Conservation (phyloP, 768 basidiomycete genomes). For the Gloeostereum incarnatum region DNA sequence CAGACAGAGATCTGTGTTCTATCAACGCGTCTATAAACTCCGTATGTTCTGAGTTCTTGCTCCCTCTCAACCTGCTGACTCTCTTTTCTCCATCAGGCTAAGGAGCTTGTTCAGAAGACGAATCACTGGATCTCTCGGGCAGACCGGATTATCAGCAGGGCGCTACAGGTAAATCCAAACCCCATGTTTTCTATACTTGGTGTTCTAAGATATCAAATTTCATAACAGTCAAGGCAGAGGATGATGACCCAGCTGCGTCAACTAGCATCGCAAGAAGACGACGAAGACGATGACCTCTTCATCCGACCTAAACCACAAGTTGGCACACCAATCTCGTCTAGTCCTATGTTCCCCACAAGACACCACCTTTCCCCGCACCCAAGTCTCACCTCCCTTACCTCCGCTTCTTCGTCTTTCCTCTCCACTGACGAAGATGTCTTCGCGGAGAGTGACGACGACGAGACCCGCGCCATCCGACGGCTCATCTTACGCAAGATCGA, state of each 20-base stretch:
- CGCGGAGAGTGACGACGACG: slow-evolving; percentile 53
- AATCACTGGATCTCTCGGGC: slow-evolving; percentile 48
- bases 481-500: slow-evolving; percentile 62
- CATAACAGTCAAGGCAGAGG: slow-evolving; percentile 33
- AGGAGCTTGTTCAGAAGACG: slow-evolving; percentile 44
- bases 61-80: slow-evolving; percentile 5
- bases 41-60: slow-evolving; percentile 28
- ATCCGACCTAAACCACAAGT: slow-evolving; percentile 12
- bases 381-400: slow-evolving; percentile 32
- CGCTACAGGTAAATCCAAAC: slow-evolving; percentile 37
- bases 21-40: slow-evolving; percentile 45
- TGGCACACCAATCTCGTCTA: slow-evolving; percentile 5
- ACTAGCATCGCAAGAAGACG: slow-evolving; percentile 14
- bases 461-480: slow-evolving; percentile 49
- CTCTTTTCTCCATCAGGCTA: slow-evolving; percentile 34
- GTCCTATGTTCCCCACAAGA: slow-evolving; percentile 18
- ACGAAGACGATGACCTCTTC: slow-evolving; percentile 11
- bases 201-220: background rate
- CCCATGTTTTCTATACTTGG: background rate
- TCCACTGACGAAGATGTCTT: slow-evolving; percentile 34
- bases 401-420: slow-evolving; percentile 32
- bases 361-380: slow-evolving; percentile 24
- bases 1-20: slow-evolving; percentile 44
- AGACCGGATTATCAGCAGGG: slow-evolving; percentile 46
- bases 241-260: slow-evolving; percentile 34